Evolutionary conservation across 1,284 basidiomycete species (phyloP), one percentile per base, ranked within the genome.

Genomic region (Trametes pubescens): DNA sequence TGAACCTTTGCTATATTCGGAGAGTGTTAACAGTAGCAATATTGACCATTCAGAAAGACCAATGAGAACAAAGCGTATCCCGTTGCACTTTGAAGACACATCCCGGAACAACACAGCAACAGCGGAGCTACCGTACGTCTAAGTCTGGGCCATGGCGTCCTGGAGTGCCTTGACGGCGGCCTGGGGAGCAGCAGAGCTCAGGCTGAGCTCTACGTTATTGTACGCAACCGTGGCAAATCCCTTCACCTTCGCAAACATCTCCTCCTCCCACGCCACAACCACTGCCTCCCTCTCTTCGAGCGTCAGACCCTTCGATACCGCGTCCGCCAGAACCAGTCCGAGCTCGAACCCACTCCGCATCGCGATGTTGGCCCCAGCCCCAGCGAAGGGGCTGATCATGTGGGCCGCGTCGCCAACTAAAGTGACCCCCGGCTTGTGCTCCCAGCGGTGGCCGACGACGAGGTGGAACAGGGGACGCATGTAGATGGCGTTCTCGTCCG

Each of bases 301-400:
- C 43, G 18, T 21, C n/a, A 46, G 16, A 21, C 43, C 43, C 18
- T 46, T 46, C n/a, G 43, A n/a, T 9, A 46, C 8, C n/a, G 43
- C 43, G 21, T 46, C 43, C 8, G 43, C 43, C 6, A 46, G 18
- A 21, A 22, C 43, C n/a, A 46, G 2, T 18, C 43, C 43, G 3
- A 79, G 71, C 26, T 76, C 70, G 3, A 72, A 57, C 37, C 37
- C 37, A 16, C 11, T 10, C 37, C 37, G 10, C 37, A 38, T 38
- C 37, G 37, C 37, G 11, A 38, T 4, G 37, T 38, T 83, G 18
- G 79, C 81, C 3, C 82, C 82, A 32, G 78, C 79, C 3, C 81
- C 81, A 0, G 76, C 76, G 62, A 78, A 82, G 5, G 79, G 80
- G 2, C 77, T 74, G 80, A 83, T 83, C 26, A 81, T 66, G 65